Evolutionary conservation across 1,284 basidiomycete species (phyloP).

Genomic region (Cryptococcus floricola): DNA sequence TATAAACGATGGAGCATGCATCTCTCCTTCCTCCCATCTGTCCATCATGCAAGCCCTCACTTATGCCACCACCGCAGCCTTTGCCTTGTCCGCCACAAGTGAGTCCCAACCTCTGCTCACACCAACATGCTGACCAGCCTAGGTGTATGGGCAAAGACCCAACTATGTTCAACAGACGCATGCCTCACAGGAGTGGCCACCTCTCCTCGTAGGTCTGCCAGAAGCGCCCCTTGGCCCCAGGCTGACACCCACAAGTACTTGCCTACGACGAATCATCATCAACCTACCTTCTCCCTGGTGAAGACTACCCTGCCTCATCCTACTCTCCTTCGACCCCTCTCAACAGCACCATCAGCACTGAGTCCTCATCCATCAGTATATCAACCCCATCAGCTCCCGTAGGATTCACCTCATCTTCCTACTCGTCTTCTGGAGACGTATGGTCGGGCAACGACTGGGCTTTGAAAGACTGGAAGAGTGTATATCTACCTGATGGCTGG

Average conservation of each 20-base stretch:
- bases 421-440: slow-evolving; percentile 8
- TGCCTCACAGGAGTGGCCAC: slow-evolving; percentile 23
- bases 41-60: background rate
- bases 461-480: slow-evolving; percentile 18
- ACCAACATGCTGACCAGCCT: no score
- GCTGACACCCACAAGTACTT: slow-evolving; percentile 7
- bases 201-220: slow-evolving; percentile 18
- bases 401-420: slow-evolving; percentile 13
- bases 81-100: slow-evolving; percentile 6
- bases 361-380: slow-evolving; percentile 10
- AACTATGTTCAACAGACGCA: slow-evolving; percentile 19
- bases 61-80: slow-evolving; percentile 4
- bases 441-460: slow-evolving; percentile 11
- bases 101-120: background rate
- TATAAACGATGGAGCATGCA: no score
- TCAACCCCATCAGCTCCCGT: slow-evolving; percentile 22
- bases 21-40: no score
- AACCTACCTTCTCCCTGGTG: slow-evolving; percentile 20
- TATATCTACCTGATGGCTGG: slow-evolving; percentile 31
- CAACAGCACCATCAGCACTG: slow-evolving; percentile 15
- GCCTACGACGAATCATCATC: slow-evolving; percentile 5
- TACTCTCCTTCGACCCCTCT: slow-evolving; percentile 11
- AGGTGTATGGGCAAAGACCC: slow-evolving; percentile 12
- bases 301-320: slow-evolving; percentile 7
- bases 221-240: background rate